Percentiles rank a stretch among this genome's conserved stretches.
Conservation (phyloP, 176 grass and related monocot species). For the Alloteropsis semialata region DNA sequence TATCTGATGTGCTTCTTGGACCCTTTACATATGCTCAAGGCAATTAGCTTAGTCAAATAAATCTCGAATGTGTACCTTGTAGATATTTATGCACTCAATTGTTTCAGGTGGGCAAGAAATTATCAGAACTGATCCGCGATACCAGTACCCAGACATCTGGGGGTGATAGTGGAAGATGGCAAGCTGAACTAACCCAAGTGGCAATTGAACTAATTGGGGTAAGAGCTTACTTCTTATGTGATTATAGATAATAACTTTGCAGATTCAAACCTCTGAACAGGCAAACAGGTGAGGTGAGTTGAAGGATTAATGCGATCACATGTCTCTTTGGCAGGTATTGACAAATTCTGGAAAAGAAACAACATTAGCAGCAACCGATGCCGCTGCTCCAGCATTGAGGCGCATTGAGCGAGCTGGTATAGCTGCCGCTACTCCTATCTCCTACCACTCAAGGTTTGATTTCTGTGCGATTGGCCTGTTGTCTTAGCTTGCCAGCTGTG, state of each 20-base stretch:
- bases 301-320: neutral
- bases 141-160: conserved; percentile 73
- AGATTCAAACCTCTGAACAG: neutral
- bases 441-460: conserved; percentile 90
- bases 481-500: conserved; percentile 6
- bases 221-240: neutral
- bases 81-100: conserved; percentile 14
- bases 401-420: conserved; percentile 97
- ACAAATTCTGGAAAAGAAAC: conserved; percentile 98
- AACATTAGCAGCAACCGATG: conserved; percentile 92
- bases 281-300: neutral
- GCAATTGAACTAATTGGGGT: conserved; percentile 93
- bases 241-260: neutral
- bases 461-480: conserved; percentile 14
- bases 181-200: conserved; percentile 88
- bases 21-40: neutral
- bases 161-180: conserved; percentile 80
- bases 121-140: conserved; percentile 96
- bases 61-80: neutral
- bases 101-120: conserved; percentile 93
- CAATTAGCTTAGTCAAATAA: conserved; percentile 1
- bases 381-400: conserved; percentile 85
- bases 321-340: conserved; percentile 48
- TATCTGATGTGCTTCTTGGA: conserved; percentile 4
- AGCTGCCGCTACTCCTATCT: conserved; percentile 92